These are phyloP conservation scores for Floccularia luteovirens DNA, from an alignment of 768 basidiomycete species.

Conservation along the genomic window DNA sequence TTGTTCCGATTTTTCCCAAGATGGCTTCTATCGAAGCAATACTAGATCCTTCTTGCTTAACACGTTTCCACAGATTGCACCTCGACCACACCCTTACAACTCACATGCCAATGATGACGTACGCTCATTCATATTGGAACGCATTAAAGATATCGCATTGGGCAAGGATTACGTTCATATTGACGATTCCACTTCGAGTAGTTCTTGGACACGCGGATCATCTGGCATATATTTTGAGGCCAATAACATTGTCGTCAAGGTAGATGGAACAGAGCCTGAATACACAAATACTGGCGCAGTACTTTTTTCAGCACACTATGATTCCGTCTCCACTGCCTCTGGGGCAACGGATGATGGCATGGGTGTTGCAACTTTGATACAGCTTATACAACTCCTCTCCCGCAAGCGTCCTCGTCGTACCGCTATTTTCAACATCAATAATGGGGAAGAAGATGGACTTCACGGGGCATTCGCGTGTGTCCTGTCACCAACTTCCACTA, in stretches of 20 bases:
- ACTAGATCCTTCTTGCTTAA: constrained; percentile 9
- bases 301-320: constrained; percentile 76
- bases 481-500: not conserved
- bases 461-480: constrained; percentile 61
- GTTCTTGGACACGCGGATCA: constrained; percentile 28
- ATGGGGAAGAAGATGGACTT: constrained; percentile 76
- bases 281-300: constrained; percentile 33
- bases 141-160: constrained; percentile 39
- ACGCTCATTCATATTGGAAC: constrained; percentile 47
- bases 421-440: constrained; percentile 79
- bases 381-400: constrained; percentile 51
- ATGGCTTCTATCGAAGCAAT: not conserved
- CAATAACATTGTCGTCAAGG: constrained; percentile 59
- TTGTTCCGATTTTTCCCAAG: not conserved
- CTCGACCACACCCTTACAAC: constrained; percentile 69
- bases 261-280: constrained; percentile 40
- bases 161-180: constrained; percentile 35
- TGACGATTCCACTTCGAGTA: constrained; percentile 33
- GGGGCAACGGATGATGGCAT: constrained; percentile 80
- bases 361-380: constrained; percentile 58
- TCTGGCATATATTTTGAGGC: constrained; percentile 52
- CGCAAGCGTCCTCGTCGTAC: constrained; percentile 46
- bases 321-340: constrained; percentile 68
- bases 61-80: constrained; percentile 37
- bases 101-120: constrained; percentile 72